Conservation (phyloP, 1,284 basidiomycete species). For the Schizopora paradoxa region DNA sequence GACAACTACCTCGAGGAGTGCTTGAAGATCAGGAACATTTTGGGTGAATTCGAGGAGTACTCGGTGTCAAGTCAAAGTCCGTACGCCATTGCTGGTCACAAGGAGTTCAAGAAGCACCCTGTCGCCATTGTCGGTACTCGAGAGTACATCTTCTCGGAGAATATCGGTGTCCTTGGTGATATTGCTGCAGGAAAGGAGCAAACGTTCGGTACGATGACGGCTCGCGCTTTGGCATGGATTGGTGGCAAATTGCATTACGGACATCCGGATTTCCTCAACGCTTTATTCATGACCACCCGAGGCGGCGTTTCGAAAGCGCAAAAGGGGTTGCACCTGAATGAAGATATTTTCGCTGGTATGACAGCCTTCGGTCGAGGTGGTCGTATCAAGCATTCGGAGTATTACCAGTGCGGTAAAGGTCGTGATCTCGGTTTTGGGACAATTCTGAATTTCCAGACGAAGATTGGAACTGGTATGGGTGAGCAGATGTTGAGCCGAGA, state of each 20-base stretch:
- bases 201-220: conserved; percentile 98
- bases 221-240: conserved; percentile 93
- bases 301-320: conserved; percentile 99
- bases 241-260: conserved; percentile 99
- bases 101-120: conserved; percentile 86
- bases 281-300: conserved; percentile 96
- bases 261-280: conserved; percentile 98
- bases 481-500: conserved; percentile 99
- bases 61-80: conserved; percentile 88
- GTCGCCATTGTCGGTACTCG: conserved; percentile 98
- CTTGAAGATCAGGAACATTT: conserved; percentile 95
- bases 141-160: conserved; percentile 99
- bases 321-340: conserved; percentile 97
- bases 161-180: conserved; percentile 98
- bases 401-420: conserved; percentile 98
- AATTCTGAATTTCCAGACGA: conserved; percentile 99
- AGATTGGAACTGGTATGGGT: conserved; percentile 99
- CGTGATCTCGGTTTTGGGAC: conserved; percentile 99
- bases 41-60: conserved; percentile 98
- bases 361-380: conserved; percentile 97
- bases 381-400: conserved; percentile 99
- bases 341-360: conserved; percentile 99
- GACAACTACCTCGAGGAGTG: conserved; percentile 99
- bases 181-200: conserved; percentile 99
- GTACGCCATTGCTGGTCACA: conserved; percentile 90